Evolutionary conservation across 139 green algal species (phyloP).

Genomic region (Chlamydomonas sp.): DNA sequence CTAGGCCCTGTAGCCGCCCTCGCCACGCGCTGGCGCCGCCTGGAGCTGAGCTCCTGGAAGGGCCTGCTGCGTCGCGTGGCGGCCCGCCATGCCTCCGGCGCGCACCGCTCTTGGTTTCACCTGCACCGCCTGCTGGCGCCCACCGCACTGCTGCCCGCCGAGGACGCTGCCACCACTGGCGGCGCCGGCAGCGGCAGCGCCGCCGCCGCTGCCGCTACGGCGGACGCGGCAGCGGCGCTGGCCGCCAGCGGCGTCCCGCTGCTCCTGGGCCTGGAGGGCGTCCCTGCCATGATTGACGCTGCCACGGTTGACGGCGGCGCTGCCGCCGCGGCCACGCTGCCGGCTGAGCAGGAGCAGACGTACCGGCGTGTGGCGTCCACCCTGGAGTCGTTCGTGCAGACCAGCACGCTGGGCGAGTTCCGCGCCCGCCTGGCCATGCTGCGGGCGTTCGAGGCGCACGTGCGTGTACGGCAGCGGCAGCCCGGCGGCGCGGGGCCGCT

Average conservation of each 20-base stretch:
- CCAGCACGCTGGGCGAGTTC: constrained; percentile 90
- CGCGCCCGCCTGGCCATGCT: constrained; percentile 83
- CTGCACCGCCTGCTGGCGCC: constrained; percentile 78
- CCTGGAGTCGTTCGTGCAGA: constrained; percentile 94
- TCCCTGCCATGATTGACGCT: not conserved
- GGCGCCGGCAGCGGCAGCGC: not conserved
- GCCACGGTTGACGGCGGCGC: not conserved
- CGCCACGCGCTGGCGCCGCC: constrained; percentile 86
- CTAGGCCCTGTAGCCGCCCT: constrained; percentile 74
- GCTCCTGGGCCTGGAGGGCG: constrained; percentile 16
- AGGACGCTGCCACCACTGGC: not conserved
- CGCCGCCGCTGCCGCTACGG: not conserved
- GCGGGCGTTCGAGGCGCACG: constrained; percentile 56
- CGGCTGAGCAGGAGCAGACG: constrained; percentile 1
- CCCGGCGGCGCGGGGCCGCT: not conserved
- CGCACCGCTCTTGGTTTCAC: constrained; percentile 90
- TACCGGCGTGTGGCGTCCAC: constrained; percentile 53
- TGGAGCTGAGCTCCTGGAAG: constrained; percentile 92
- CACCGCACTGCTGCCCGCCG: constrained; percentile 5
- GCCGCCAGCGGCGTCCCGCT: constrained; percentile 26
- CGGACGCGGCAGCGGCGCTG: constrained; percentile 14
- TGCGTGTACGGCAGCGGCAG: constrained; percentile 44
- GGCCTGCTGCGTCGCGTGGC: constrained; percentile 65
- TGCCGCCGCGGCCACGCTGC: not conserved
- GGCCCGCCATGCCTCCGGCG: constrained; percentile 64